These are phyloP conservation scores for Chondrus crispus DNA, from an alignment of 23 red algal genomes.

Conservation along the genomic window DNA sequence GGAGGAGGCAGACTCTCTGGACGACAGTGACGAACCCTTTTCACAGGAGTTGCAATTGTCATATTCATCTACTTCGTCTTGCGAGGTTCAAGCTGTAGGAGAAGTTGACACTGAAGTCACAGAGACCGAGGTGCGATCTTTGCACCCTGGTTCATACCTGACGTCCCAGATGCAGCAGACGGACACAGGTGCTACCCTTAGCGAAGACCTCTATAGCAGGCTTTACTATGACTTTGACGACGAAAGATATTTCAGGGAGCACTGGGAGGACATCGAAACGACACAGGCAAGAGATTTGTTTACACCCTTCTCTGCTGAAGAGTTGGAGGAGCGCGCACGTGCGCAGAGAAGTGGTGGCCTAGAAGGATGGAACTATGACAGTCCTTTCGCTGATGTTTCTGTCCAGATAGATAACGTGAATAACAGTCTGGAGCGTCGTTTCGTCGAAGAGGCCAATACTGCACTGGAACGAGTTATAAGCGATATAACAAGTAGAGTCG, in stretches of 20 bases:
- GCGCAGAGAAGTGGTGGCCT: background rate
- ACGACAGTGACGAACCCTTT: background rate
- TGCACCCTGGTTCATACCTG: too few species aligned
- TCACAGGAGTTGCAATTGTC: too few species aligned
- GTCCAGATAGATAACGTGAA: background rate
- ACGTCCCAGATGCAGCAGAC: too few species aligned
- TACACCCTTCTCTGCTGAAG: too few species aligned
- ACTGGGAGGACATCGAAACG: background rate
- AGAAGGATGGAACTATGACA: background rate
- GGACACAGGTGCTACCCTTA: background rate
- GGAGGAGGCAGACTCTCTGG: constrained; percentile 6
- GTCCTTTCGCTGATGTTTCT: background rate
- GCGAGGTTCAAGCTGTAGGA: too few species aligned
- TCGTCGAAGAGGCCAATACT: background rate
- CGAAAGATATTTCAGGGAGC: background rate
- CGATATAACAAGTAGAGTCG: too few species aligned
- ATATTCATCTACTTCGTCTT: too few species aligned
- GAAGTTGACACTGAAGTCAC: too few species aligned
- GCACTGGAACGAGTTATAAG: background rate
- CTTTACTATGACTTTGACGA: background rate
- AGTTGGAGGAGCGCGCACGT: too few species aligned
- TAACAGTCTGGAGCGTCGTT: background rate
- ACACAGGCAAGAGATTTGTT: background rate
- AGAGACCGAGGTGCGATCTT: too few species aligned
- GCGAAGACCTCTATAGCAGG: background rate